phyloP scores from a whole-genome alignment of 805 yeast species.

The Kodamaea kakaduensis region DNA sequence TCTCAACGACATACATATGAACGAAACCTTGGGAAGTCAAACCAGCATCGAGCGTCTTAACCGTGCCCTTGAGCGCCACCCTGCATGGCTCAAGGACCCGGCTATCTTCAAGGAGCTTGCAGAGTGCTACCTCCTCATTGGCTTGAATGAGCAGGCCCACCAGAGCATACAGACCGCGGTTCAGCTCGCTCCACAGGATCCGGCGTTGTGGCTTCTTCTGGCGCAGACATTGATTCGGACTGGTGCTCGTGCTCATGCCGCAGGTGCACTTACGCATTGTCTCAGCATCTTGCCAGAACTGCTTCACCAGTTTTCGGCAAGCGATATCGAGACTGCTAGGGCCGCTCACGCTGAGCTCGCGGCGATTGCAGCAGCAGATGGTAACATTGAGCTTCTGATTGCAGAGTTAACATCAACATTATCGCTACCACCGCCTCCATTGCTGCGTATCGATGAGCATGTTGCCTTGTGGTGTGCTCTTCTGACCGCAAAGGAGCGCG shows the following conservation, averaged over 20 bases:
- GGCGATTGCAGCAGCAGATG: constrained; percentile 48
- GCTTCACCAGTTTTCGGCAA: constrained; percentile 22
- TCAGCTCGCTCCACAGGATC: constrained; percentile 35
- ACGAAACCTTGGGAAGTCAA: constrained; percentile 38
- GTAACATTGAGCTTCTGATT: constrained; percentile 46
- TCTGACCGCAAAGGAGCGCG: constrained; percentile 49
- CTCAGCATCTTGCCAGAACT: constrained; percentile 38
- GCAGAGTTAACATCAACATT: constrained; percentile 49
- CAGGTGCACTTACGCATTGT: constrained; percentile 44
- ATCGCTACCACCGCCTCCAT: constrained; percentile 47
- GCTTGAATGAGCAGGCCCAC: constrained; percentile 51
- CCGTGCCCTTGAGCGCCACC: constrained; percentile 33
- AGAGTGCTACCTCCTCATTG: constrained; percentile 46
- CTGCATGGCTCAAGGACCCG: constrained; percentile 36
- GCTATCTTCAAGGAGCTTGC: constrained; percentile 47
- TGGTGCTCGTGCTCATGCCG: constrained; percentile 44
- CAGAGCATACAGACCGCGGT: constrained; percentile 43
- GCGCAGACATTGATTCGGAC: constrained; percentile 48
- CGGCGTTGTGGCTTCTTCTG: constrained; percentile 44
- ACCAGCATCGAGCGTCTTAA: constrained; percentile 39
- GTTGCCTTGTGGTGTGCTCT: constrained; percentile 52
- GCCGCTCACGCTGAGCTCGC: constrained; percentile 55
- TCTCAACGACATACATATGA: constrained; percentile 32
- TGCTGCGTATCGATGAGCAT: constrained; percentile 42
- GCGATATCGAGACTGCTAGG: constrained; percentile 46